phyloP scores from a whole-genome alignment of 73 alveolate species.

The Tetrahymena elliotti region DNA sequence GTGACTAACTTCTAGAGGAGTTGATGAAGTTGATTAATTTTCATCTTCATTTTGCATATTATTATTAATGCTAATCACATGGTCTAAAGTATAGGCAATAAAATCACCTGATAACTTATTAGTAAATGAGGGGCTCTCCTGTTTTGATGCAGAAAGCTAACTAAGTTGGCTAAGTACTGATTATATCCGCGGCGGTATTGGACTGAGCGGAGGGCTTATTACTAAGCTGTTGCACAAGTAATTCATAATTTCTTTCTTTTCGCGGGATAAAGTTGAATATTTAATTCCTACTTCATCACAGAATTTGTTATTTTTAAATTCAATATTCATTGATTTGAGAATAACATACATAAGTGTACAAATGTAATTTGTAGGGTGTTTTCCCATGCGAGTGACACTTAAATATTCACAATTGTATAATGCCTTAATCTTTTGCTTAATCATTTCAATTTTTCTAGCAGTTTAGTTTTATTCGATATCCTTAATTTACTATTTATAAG shows the following conservation, averaged over 20 bases:
- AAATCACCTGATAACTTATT: not conserved
- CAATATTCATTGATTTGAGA: not conserved
- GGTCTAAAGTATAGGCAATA: not conserved
- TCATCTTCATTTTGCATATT: not conserved
- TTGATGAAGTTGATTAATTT: not conserved
- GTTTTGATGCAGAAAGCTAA: not conserved
- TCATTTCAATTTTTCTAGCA: not conserved
- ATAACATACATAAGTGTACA: not conserved
- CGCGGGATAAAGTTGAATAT: not conserved
- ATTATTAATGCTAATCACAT: not conserved
- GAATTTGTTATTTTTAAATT: not conserved
- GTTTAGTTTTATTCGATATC: not conserved
- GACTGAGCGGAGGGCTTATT: not conserved
- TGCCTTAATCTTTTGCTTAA: not conserved
- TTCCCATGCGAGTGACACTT: not conserved
- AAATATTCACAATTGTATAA: not conserved
- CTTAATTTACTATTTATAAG: not conserved
- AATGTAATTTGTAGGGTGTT: not conserved
- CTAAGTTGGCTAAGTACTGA: not conserved
- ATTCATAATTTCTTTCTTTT: not conserved
- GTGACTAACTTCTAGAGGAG: not conserved
- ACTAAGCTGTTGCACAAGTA: not conserved
- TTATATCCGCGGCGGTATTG: not conserved
- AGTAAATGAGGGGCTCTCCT: not conserved
- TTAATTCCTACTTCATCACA: not conserved